A percentile compares a stretch with the other conserved stretches of the same genome.
Evolutionary conservation across 768 basidiomycete genomes (phyloP).

Genomic region (Amanita phalloides): DNA sequence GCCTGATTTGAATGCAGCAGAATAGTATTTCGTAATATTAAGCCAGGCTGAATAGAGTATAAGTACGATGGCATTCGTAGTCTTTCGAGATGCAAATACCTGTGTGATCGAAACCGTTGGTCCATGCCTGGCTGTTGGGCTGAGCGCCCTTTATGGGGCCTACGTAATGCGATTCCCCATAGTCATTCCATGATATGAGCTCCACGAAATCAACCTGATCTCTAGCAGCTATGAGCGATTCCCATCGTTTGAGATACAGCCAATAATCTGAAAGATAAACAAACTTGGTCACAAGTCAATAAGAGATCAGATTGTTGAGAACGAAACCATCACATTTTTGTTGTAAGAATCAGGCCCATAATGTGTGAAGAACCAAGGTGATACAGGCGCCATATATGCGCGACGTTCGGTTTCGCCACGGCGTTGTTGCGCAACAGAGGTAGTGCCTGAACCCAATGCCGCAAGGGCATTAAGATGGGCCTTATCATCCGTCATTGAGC

Average conservation of each 20-base stretch:
- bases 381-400: slow-evolving; percentile 42
- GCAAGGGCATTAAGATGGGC: slow-evolving; percentile 38
- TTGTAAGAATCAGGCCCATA: slow-evolving; percentile 56
- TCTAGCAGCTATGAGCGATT: slow-evolving; percentile 46
- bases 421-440: slow-evolving; percentile 13
- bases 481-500: slow-evolving; percentile 40
- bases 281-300: slow-evolving; percentile 26
- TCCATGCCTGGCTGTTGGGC: slow-evolving; percentile 67
- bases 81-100: slow-evolving; percentile 16
- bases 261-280: slow-evolving; percentile 61
- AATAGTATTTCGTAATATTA: slow-evolving; percentile 53
- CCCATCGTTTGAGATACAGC: slow-evolving; percentile 59
- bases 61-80: slow-evolving; percentile 3
- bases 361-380: slow-evolving; percentile 77
- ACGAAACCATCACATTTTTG: slow-evolving; percentile 41
- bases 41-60: slow-evolving; percentile 40
- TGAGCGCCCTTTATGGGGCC: slow-evolving; percentile 67
- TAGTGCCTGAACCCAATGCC: slow-evolving; percentile 11
- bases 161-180: slow-evolving; percentile 70
- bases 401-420: slow-evolving; percentile 14
- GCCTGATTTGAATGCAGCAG: slow-evolving; percentile 64
- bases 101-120: slow-evolving; percentile 51
- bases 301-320: neutral
- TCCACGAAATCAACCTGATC: slow-evolving; percentile 50
- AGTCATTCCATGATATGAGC: slow-evolving; percentile 65